Evolutionary conservation across 2,329 filamentous ascomycete genomes (phyloP), one percentile per base, ranked within the genome.

Genomic region (Phialophora expanda): DNA sequence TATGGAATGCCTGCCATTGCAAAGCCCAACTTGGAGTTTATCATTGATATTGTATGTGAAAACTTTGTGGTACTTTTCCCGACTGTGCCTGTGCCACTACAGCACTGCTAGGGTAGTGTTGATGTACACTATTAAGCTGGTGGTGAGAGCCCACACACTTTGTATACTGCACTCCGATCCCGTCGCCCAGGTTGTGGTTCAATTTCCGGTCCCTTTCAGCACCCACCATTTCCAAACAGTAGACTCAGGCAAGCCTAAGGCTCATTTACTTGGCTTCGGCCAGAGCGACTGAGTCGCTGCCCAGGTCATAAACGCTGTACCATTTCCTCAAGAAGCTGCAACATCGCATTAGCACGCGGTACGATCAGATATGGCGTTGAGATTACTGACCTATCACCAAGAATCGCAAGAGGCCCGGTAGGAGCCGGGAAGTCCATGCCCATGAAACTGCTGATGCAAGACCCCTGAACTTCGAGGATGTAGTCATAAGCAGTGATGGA

Each of bases 401-500:
- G 89, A 71, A 99, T 99, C 69, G 92, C 93, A 71, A 99, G 87
- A 73, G 95, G 95, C 55, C 95, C 94, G 66, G 90, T 89, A 46
- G 93, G 93, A 76, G 89, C 90, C 64, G 93, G 82, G 82, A 92
- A 89, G 79, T 93, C 95, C 89, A 98, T 96, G 74, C 93, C 93
- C 88, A 96, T 96, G 83, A 99, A 97, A 73, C 92, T 91, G 69
- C 93, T 97, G 80, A 99, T 97, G 81, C 95, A 99, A 78, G 90
- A 94, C 74, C 94, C 95, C 77, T 93, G 91, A 51, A 97, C 88
- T 81, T 99, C 93, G 48, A 99, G 89, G 73, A 97, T 93, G 84
- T 99, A 99, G 83, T 99, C 95, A 71, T 90, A 90, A 17, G 95
- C 83, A 64, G 85, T 84, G 73, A 99, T 96, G 77, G 89, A 90